A percentile compares a stretch with the other conserved stretches of the same genome.
These are phyloP conservation scores for Botrytis paeoniae DNA, from an alignment of 2,329 filamentous ascomycete genomes.

Conservation along the genomic window DNA sequence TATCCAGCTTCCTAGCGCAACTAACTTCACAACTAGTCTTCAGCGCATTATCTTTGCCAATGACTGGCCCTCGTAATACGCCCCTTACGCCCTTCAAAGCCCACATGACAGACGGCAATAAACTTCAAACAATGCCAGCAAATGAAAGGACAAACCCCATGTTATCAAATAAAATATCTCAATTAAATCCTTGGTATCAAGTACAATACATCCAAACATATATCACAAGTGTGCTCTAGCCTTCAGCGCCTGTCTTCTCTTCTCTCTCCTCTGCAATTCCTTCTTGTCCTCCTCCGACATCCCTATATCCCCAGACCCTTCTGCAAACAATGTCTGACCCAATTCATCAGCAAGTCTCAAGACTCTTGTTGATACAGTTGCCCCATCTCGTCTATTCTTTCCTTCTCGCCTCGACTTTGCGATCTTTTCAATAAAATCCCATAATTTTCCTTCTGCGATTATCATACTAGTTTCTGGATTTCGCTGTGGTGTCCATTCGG, in stretches of 20 bases:
- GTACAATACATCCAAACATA: conserved; percentile 19
- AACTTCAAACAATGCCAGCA: neutral
- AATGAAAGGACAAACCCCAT: neutral
- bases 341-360: conserved; percentile 72
- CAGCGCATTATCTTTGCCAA: neutral
- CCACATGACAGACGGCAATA: neutral
- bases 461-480: conserved; percentile 60
- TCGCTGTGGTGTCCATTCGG: conserved; percentile 71
- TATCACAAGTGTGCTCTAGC: conserved; percentile 50
- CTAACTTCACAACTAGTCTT: neutral
- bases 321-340: conserved; percentile 66
- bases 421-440: conserved; percentile 90
- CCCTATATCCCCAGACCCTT: conserved; percentile 40
- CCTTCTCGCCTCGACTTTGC: conserved; percentile 80
- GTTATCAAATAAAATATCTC: neutral
- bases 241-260: conserved; percentile 47
- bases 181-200: conserved; percentile 16
- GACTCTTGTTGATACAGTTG: conserved; percentile 81
- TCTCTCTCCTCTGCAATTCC: conserved; percentile 47
- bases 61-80: neutral
- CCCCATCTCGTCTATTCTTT: conserved; percentile 93
- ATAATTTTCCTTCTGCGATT: conserved; percentile 70
- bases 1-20: neutral
- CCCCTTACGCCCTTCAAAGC: neutral
- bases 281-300: conserved; percentile 52